phyloP scores from a whole-genome alignment of 805 yeast species.

The Candida yuanshanica region DNA sequence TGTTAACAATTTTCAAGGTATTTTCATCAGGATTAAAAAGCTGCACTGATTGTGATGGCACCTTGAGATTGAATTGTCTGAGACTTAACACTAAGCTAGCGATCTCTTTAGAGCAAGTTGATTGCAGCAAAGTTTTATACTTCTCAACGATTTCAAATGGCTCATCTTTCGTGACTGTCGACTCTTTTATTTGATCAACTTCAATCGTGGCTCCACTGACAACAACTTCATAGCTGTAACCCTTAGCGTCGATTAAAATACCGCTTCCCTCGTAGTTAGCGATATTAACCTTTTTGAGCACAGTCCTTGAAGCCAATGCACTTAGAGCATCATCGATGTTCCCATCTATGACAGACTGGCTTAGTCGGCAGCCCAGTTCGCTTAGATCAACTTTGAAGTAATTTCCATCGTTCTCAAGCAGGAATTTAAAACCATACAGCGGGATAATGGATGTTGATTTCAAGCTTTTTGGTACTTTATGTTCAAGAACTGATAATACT shows the following conservation, averaged over 20 bases:
- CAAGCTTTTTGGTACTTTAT: background rate
- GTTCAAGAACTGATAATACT: background rate
- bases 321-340: background rate
- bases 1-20: slow-evolving; percentile 12
- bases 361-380: background rate
- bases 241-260: background rate
- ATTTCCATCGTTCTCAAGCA: background rate
- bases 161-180: background rate
- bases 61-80: slow-evolving; percentile 1
- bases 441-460: background rate
- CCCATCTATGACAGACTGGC: background rate
- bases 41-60: slow-evolving; percentile 3
- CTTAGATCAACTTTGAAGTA: background rate
- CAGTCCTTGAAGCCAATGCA: background rate
- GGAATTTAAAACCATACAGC: background rate
- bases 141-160: background rate
- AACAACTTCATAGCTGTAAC: background rate
- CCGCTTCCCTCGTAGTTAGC: background rate
- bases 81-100: background rate
- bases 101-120: background rate
- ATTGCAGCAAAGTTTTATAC: background rate
- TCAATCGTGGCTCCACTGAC: background rate
- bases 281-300: background rate
- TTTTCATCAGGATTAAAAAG: slow-evolving; percentile 10
- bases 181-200: background rate